These are phyloP conservation scores for Euphorbia tirucalli DNA, from an alignment of 345 rosid genomes.

Conservation along the genomic window DNA sequence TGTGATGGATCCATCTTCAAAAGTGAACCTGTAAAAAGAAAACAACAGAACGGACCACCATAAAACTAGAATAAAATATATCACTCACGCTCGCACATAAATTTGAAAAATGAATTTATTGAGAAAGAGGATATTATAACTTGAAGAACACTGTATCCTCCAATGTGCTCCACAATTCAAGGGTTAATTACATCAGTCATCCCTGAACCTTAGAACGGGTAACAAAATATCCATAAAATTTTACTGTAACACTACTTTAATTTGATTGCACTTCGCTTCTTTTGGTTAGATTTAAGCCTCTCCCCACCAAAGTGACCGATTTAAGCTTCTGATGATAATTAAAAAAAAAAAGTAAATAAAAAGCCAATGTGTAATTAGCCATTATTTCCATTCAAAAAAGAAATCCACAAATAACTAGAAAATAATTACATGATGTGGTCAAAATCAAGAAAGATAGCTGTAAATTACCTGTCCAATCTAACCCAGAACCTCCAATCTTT, in stretches of 20 bases:
- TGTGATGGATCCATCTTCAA: slow-evolving; percentile 46
- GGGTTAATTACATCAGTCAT: too few species aligned
- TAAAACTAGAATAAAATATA: not conserved
- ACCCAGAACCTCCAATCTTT: slow-evolving; percentile 65
- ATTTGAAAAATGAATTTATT: too few species aligned
- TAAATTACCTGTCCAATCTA: slow-evolving; percentile 50
- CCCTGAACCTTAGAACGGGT: not conserved
- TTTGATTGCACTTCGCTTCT: not conserved
- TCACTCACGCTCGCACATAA: not conserved
- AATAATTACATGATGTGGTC: not conserved
- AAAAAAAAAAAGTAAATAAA: too few species aligned
- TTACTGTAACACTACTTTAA: not conserved
- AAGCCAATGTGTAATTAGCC: not conserved
- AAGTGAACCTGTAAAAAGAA: not conserved
- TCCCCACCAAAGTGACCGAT: not conserved
- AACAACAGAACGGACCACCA: not conserved
- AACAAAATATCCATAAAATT: not conserved
- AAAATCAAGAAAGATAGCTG: not conserved
- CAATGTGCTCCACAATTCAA: not conserved
- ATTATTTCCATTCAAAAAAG: not conserved
- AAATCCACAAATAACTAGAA: not conserved
- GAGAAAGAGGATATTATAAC: not conserved
- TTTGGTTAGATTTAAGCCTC: not conserved
- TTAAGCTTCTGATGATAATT: not conserved
- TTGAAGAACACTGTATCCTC: not conserved